Conservation (phyloP, 208 protist genomes). For the Vickermania ingenoplastis region DNA sequence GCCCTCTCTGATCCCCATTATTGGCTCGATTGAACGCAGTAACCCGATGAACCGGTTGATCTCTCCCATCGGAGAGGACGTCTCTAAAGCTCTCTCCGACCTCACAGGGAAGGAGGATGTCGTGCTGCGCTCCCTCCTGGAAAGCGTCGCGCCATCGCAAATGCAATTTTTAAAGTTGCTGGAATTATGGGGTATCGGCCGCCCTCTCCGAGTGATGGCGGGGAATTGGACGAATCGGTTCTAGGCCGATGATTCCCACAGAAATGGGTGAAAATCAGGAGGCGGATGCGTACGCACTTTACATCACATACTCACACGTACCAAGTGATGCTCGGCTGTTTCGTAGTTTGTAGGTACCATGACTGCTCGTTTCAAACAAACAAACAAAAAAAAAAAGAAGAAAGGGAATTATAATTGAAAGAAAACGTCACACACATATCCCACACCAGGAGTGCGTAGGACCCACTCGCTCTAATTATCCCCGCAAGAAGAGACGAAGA, state of each 20-base stretch:
- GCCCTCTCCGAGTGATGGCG: constrained; percentile 25
- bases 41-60: background rate
- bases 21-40: constrained; percentile 2
- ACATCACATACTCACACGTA: too few species aligned
- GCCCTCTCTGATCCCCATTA: constrained; percentile 44
- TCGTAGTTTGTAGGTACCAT: too few species aligned
- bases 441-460: too few species aligned
- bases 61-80: constrained; percentile 5
- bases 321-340: too few species aligned
- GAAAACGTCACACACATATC: too few species aligned
- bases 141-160: constrained; percentile 33
- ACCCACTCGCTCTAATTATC: too few species aligned
- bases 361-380: too few species aligned
- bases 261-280: too few species aligned
- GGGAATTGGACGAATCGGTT: background rate
- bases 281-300: too few species aligned
- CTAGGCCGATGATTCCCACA: background rate
- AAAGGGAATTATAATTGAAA: too few species aligned
- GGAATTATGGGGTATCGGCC: constrained; percentile 80
- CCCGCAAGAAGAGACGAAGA: too few species aligned
- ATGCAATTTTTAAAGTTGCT: constrained; percentile 57
- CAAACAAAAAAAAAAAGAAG: too few species aligned
- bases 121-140: constrained; percentile 31
- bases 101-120: constrained; percentile 15
- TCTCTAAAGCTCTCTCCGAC: constrained; percentile 8